Percentiles rank a stretch among this genome's conserved stretches.
Conservation (phyloP, 2,329 filamentous ascomycete species). For the Aspergillus sp. region DNA sequence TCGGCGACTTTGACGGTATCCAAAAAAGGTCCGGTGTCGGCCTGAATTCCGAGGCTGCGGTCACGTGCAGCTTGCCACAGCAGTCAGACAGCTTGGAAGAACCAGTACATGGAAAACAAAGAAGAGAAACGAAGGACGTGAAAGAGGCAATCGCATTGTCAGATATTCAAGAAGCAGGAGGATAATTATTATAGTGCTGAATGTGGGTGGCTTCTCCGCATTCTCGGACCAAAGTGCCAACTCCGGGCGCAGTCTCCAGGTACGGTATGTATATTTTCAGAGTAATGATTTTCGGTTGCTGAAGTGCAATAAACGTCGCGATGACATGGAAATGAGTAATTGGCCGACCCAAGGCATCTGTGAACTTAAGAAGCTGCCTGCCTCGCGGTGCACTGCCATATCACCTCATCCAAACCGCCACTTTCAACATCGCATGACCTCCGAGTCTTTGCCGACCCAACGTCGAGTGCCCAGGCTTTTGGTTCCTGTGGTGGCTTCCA, state of each 20-base stretch:
- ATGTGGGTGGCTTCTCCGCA: slow-evolving; percentile 1
- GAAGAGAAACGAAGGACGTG: no score
- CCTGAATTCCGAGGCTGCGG: slow-evolving; percentile 1
- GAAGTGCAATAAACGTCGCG: background rate
- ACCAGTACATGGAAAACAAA: background rate
- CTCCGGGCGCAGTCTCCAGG: background rate
- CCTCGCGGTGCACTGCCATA: background rate
- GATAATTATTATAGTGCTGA: background rate
- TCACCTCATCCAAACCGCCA: background rate
- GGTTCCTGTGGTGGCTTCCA: background rate
- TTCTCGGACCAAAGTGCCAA: slow-evolving; percentile 2
- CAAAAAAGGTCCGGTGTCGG: slow-evolving; percentile 7
- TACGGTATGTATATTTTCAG: background rate
- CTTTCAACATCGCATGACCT: background rate
- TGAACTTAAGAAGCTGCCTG: background rate
- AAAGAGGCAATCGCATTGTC: background rate
- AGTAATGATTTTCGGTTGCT: background rate
- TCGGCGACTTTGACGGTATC: background rate
- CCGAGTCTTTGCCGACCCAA: slow-evolving; percentile 4
- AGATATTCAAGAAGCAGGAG: background rate
- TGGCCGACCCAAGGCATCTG: background rate
- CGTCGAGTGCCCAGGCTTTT: background rate
- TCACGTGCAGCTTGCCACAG: slow-evolving; percentile 2
- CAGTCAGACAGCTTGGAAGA: background rate
- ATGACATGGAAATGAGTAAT: background rate